These are phyloP conservation scores for Ascochyta koolunga DNA, from an alignment of 2,329 filamentous ascomycete genomes.

Conservation along the genomic window DNA sequence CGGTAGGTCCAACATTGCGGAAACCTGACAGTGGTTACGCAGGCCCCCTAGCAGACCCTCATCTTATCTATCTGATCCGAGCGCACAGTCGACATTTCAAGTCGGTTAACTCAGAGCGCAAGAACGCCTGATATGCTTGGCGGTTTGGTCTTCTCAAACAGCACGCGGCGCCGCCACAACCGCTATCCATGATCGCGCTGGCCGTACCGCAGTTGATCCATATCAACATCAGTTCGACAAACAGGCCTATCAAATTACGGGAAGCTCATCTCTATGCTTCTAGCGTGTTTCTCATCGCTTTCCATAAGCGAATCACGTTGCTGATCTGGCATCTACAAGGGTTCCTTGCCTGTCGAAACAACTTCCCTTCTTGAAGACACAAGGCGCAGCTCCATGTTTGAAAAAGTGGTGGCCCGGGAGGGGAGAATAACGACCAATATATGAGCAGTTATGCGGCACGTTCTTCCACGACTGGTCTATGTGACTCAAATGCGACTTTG, in stretches of 20 bases:
- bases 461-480: neutral
- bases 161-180: slow-evolving; percentile 12
- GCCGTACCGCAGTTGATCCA: slow-evolving; percentile 3
- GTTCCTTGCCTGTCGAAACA: slow-evolving; percentile 4
- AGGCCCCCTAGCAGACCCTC: slow-evolving; percentile 1
- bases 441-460: neutral
- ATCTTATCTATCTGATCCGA: slow-evolving; percentile 6
- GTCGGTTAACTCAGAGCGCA: neutral
- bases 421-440: neutral
- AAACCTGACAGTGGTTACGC: neutral
- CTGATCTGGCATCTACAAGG: slow-evolving; percentile 8
- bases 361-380: slow-evolving; percentile 2
- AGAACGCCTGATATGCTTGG: slow-evolving; percentile 9
- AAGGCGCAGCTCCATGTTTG: too few species aligned
- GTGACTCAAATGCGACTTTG: neutral
- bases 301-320: slow-evolving; percentile 11
- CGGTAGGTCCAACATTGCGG: slow-evolving; percentile 7
- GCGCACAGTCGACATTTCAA: neutral
- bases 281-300: slow-evolving; percentile 17
- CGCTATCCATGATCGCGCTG: neutral
- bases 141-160: slow-evolving; percentile 7
- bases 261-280: slow-evolving; percentile 17
- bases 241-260: slow-evolving; percentile 1
- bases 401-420: neutral
- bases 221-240: slow-evolving; percentile 2